phyloP scores from a whole-genome alignment of 208 protist genomes.

The Leishmania turanica region DNA sequence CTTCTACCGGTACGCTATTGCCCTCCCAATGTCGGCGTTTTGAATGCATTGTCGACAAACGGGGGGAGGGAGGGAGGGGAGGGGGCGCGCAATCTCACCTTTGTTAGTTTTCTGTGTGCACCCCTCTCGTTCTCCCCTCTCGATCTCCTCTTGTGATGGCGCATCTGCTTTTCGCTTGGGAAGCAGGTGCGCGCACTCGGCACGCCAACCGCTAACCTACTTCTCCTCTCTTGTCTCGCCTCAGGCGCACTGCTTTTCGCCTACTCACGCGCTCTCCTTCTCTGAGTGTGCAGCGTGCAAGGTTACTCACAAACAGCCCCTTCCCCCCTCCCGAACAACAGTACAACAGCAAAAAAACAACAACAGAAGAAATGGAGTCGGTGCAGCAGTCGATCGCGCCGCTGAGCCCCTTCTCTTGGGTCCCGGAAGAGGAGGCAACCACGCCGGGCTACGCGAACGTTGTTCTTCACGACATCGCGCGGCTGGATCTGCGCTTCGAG shows the following conservation, averaged over 20 bases:
- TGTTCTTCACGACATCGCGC: conserved; percentile 48
- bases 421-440: conserved; percentile 19
- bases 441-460: conserved; percentile 12
- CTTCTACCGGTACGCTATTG: neutral
- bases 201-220: neutral
- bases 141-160: neutral
- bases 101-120: no score
- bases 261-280: neutral
- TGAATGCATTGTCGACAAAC: neutral
- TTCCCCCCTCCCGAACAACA: neutral
- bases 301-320: neutral
- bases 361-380: conserved; percentile 42
- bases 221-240: neutral
- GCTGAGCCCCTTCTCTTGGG: conserved; percentile 76
- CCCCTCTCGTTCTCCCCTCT: neutral
- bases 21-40: neutral
- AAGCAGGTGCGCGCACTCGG: neutral
- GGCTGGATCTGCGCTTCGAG: conserved; percentile 71
- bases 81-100: neutral
- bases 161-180: neutral
- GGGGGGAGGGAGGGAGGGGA: neutral
- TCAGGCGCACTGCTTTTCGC: neutral
- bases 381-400: conserved; percentile 47
- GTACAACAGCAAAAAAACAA: neutral
- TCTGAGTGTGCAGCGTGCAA: neutral